Conservation (phyloP, 148 eudicot species). For the Dysphania ambrosioides region DNA sequence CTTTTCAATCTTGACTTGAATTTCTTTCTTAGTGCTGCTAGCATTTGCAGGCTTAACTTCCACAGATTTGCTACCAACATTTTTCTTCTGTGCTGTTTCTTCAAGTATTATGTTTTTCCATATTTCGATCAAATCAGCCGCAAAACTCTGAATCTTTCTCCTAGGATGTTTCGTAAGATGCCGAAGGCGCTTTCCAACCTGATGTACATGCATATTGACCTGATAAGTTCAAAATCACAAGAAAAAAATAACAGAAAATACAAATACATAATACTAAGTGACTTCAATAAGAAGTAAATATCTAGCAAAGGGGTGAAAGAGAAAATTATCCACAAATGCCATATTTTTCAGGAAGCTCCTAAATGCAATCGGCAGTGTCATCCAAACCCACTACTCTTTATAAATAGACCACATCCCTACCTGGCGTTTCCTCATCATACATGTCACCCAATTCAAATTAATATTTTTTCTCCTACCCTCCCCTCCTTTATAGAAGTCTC, state of each 20-base stretch:
- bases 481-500: neutral
- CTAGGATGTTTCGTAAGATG: conserved; percentile 69
- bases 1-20: conserved; percentile 37
- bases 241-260: neutral
- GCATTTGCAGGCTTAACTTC: conserved; percentile 31
- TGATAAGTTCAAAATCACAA: conserved; percentile 9
- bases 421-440: too few species aligned
- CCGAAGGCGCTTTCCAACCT: conserved; percentile 70
- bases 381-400: neutral
- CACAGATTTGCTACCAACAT: conserved; percentile 25
- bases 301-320: neutral
- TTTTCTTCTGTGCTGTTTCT: conserved; percentile 50
- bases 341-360: neutral
- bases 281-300: neutral
- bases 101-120: conserved; percentile 63
- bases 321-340: neutral
- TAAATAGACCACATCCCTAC: too few species aligned
- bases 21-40: conserved; percentile 26
- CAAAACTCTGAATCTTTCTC: conserved; percentile 51
- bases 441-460: too few species aligned
- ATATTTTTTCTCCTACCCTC: too few species aligned
- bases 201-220: conserved; percentile 18
- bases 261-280: neutral
- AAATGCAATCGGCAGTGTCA: neutral
- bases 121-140: conserved; percentile 49